These are phyloP conservation scores for Lentinula sp. DNA, from an alignment of 768 basidiomycete species.

Conservation along the genomic window DNA sequence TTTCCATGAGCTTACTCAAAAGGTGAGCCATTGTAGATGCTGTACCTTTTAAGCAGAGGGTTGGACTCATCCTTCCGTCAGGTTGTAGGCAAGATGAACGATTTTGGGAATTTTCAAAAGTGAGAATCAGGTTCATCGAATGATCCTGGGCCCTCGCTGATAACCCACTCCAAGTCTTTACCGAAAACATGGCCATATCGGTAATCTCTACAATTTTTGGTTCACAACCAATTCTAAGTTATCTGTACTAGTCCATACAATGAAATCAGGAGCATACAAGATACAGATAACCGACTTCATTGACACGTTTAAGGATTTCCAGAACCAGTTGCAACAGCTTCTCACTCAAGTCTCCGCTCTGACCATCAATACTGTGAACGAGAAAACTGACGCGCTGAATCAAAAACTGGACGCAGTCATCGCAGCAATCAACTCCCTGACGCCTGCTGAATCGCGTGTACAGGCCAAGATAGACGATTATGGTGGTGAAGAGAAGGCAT, in stretches of 20 bases:
- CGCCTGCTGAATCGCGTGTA: neutral
- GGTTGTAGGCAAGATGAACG: conserved; percentile 7
- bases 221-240: neutral
- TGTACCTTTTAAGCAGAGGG: neutral
- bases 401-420: neutral
- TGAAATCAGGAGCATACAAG: conserved; percentile 6
- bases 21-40: neutral
- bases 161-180: neutral
- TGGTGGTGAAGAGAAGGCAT: conserved; percentile 7
- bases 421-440: neutral
- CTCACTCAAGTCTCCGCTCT: conserved; percentile 8
- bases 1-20: neutral
- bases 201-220: neutral
- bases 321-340: conserved; percentile 5
- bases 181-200: conserved; percentile 7
- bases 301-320: conserved; percentile 5
- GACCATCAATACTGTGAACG: neutral
- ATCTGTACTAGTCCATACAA: neutral
- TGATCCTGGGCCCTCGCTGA: too few species aligned
- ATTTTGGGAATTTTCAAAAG: conserved; percentile 9
- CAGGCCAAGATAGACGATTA: neutral
- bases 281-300: conserved; percentile 7
- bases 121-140: neutral
- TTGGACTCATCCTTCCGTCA: neutral
- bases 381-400: neutral